Percentiles rank a stretch among this genome's conserved stretches.
Conservation (phyloP, 176 grass and related monocot species). For the Microstegium vimineum region DNA sequence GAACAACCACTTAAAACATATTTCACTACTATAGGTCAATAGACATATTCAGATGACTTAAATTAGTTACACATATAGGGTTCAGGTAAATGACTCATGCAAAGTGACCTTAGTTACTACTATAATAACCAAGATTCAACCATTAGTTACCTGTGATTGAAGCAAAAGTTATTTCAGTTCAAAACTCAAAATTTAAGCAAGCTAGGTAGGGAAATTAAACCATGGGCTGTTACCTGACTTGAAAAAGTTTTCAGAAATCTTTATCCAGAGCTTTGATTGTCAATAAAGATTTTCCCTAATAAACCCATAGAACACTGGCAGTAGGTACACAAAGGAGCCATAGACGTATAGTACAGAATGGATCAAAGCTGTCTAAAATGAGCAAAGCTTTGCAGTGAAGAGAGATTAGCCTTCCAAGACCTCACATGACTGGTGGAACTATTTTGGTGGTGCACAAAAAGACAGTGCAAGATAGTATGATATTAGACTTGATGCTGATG, state of each 20-base stretch:
- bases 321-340: neutral
- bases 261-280: neutral
- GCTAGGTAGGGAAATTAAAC: neutral
- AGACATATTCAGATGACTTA: neutral
- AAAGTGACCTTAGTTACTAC: neutral
- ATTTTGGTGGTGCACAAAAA: neutral
- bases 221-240: neutral
- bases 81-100: neutral
- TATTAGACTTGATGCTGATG: neutral
- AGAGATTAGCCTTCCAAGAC: neutral
- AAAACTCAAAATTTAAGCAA: neutral
- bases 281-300: neutral
- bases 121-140: neutral
- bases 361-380: neutral
- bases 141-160: neutral
- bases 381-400: conserved; percentile 6
- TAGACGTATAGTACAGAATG: neutral
- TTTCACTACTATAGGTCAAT: neutral
- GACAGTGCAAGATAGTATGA: neutral
- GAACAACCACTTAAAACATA: neutral
- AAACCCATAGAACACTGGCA: neutral
- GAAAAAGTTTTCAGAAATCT: neutral
- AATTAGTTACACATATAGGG: neutral
- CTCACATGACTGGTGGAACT: neutral
- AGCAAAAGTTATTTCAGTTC: neutral